Base-by-base conservation (phyloP, 441 rosid genomes). In the Biscutella laevigata region DNA sequence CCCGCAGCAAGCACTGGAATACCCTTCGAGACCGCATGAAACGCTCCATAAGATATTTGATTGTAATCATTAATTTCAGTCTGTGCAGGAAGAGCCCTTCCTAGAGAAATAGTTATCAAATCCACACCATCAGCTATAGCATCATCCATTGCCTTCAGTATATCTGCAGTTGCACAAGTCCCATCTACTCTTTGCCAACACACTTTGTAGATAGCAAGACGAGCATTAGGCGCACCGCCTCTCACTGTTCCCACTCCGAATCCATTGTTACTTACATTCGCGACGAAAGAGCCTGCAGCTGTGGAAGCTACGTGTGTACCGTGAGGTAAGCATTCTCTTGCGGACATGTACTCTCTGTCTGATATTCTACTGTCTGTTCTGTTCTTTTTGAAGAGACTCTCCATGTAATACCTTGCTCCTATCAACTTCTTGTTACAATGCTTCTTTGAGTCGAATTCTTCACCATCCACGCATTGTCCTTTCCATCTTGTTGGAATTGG, bases 271-370 rank as follows among this genome's bases (percentile, higher is more conserved):
- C 82, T 89, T 5, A 82, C 88, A 6, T 55, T 68, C 3, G 42
- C 25, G 3, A 82, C 85, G 7, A 61, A 11, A 1, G 25, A 22
- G 0, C 97, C 94, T 0, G 78, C 94, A 0, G 75, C 88, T 0
- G 70, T 84, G 30, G 95, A 80, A 21, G 94, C 57, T 7, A 85
- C 82, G 54, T 82, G 91, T 2, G 79, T 77, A 10, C 97, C 94
- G 7, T 89, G 97, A 24, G 91, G 77, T 0, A 54, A 52, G 1
- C 24, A 16, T 26, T 89, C 97, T 4, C 57, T 74, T 4, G 97
- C 77, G 29, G 81, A 79, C 45, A 38, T 42, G 47, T 27, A 61
- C 0, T 53, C 64, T 1, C 10, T 8, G 6, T 17, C 17, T 5
- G 10, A 1, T 44, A 44, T 47, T 19, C 14, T 0, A 14, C 3